These are phyloP conservation scores for Hymenoscyphus fructigenus DNA, from an alignment of 2,329 filamentous ascomycete genomes.

Conservation along the genomic window DNA sequence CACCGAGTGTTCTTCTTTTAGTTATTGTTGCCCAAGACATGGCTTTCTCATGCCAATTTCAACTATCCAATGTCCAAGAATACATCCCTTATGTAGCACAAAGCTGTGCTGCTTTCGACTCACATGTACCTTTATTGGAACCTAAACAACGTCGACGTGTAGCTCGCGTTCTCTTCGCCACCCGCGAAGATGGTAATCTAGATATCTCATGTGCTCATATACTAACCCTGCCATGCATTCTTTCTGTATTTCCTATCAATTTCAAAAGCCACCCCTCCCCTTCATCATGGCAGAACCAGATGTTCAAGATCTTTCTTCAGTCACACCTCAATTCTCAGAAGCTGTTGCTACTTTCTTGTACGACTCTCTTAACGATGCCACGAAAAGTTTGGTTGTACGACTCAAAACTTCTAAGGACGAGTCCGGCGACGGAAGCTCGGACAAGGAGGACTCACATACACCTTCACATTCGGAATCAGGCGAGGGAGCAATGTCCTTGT, in stretches of 20 bases:
- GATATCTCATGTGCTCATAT: slow-evolving; percentile 8
- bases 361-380: slow-evolving; percentile 10
- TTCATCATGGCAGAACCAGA: slow-evolving; percentile 2
- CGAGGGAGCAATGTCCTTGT: slow-evolving; percentile 16
- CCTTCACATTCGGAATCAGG: slow-evolving; percentile 9
- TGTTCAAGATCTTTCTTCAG: slow-evolving; percentile 3
- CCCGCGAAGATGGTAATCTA: slow-evolving; percentile 3
- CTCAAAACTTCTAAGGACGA: slow-evolving; percentile 6
- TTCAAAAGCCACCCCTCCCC: neutral
- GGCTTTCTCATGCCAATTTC: neutral
- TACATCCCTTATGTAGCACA: slow-evolving; percentile 5
- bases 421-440: neutral
- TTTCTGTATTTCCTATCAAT: neutral
- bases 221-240: neutral
- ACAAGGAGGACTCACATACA: slow-evolving; percentile 9
- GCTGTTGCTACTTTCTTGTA: slow-evolving; percentile 11
- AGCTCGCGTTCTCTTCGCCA: slow-evolving; percentile 5
- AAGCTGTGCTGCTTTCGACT: slow-evolving; percentile 16
- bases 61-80: neutral
- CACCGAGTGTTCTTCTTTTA: neutral
- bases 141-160: slow-evolving; percentile 10
- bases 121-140: slow-evolving; percentile 15
- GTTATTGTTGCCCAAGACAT: neutral
- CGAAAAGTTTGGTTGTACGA: slow-evolving; percentile 9
- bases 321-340: slow-evolving; percentile 12